Conservation (phyloP, 2,329 filamentous ascomycete genomes). For the Claviceps sp. region DNA sequence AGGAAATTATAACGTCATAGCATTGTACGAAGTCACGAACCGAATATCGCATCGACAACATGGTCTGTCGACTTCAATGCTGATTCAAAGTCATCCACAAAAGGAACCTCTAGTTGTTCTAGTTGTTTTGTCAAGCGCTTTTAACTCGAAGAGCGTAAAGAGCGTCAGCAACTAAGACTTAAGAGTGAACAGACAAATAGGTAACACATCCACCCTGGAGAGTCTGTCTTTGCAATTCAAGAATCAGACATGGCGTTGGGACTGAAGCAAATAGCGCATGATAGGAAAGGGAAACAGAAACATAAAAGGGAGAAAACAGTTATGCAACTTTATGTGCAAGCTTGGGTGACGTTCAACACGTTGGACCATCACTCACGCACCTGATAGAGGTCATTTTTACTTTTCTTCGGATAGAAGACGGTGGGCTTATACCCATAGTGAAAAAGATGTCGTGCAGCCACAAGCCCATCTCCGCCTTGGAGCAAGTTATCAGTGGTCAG, state of each 20-base stretch:
- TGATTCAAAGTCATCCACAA: conserved; percentile 63
- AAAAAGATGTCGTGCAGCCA: conserved; percentile 80
- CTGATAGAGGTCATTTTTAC: conserved; percentile 81
- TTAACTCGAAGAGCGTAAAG: conserved; percentile 20
- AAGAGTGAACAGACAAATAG: background rate
- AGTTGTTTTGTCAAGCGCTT: conserved; percentile 77
- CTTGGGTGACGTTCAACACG: background rate
- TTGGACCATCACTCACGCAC: conserved; percentile 27
- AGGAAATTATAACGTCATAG: background rate
- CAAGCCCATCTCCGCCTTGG: conserved; percentile 80
- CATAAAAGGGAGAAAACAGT: background rate
- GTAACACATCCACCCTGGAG: background rate
- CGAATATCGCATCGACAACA: conserved; percentile 86
- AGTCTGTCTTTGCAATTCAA: no score
- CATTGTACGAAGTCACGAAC: conserved; percentile 28
- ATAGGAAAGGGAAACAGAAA: background rate
- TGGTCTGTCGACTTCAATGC: conserved; percentile 61
- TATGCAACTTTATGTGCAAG: background rate
- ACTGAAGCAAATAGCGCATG: background rate
- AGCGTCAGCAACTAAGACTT: conserved; percentile 10
- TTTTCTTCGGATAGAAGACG: conserved; percentile 86
- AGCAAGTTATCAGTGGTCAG: background rate
- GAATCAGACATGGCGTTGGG: background rate
- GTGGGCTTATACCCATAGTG: conserved; percentile 85
- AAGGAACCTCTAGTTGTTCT: conserved; percentile 67